Evolutionary conservation across 2,329 filamentous ascomycete genomes (phyloP).

Genomic region (Fusarium sp.): DNA sequence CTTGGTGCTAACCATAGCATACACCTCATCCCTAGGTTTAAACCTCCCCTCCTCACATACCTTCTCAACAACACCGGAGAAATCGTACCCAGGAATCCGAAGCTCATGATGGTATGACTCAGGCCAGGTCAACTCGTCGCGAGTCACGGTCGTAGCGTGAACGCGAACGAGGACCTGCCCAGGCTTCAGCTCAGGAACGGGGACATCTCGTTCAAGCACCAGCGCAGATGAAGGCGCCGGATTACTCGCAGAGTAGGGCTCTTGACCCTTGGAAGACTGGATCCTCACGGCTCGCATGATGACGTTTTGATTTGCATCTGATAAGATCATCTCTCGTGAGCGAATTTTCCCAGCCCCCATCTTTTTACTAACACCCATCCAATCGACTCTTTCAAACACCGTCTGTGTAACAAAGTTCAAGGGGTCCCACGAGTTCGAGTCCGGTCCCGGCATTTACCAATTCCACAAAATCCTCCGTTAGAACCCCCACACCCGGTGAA

Average conservation of each 20-base stretch:
- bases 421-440: conserved; percentile 32
- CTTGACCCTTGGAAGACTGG: conserved; percentile 7
- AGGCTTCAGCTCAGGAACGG: conserved; percentile 7
- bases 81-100: conserved; percentile 23
- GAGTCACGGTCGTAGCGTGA: conserved; percentile 29
- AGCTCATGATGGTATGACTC: conserved; percentile 21
- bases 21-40: conserved; percentile 46
- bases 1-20: conserved; percentile 39
- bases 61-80: conserved; percentile 26
- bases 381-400: not conserved
- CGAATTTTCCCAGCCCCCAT: conserved; percentile 28
- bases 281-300: conserved; percentile 34
- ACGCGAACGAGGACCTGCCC: conserved; percentile 27
- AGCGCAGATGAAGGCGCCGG: conserved; percentile 18
- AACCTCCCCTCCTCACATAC: conserved; percentile 35
- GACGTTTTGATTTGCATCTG: conserved; percentile 21
- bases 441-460: conserved; percentile 20
- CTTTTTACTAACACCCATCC: not conserved
- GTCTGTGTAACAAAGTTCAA: not conserved
- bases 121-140: conserved; percentile 33
- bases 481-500: conserved; percentile 1
- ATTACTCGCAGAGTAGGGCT: conserved; percentile 24
- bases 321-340: conserved; percentile 34
- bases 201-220: conserved; percentile 1
- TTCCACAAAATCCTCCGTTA: not conserved